These are phyloP conservation scores for Kalanchoe fedtschenkoi DNA, from an alignment of 164 flowering plant species.

Conservation along the genomic window DNA sequence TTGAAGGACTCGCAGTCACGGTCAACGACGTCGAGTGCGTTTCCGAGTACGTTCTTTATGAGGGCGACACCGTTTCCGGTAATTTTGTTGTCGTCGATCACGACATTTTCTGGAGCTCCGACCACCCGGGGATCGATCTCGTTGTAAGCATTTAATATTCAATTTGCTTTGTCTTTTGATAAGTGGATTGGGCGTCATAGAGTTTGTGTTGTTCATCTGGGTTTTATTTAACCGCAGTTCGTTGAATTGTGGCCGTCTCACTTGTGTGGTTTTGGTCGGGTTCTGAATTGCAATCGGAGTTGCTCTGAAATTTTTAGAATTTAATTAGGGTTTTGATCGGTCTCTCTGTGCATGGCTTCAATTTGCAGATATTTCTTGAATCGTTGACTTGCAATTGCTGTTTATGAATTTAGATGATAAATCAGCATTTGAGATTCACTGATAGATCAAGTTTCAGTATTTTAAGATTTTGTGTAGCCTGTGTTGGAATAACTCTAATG, in stretches of 20 bases:
- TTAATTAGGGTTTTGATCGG: background rate
- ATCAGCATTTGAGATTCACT: too few relatives aligned
- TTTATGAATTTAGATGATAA: too few relatives aligned
- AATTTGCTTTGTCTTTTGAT: background rate
- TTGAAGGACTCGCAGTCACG: conserved; percentile 8
- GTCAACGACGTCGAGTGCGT: conserved; percentile 13
- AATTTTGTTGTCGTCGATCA: conserved; percentile 11
- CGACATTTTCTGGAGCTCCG: conserved; percentile 12
- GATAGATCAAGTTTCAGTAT: too few relatives aligned
- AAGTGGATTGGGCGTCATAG: background rate
- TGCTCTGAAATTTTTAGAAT: too few relatives aligned
- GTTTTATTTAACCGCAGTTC: too few relatives aligned
- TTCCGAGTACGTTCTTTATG: conserved; percentile 8
- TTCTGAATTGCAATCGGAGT: background rate
- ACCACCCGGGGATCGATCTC: conserved; percentile 15
- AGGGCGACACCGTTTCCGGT: conserved; percentile 13
- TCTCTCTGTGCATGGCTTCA: background rate
- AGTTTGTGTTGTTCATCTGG: background rate
- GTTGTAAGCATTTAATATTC: conserved; percentile 1
- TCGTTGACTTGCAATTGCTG: too few relatives aligned
- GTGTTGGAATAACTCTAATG: too few relatives aligned
- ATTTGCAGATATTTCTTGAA: too few relatives aligned
- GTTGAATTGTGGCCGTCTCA: too few relatives aligned
- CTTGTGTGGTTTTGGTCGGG: background rate
- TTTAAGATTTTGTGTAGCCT: too few relatives aligned